Evolutionary conservation across 371 early-diverging fungal species (phyloP), one percentile per base, ranked within the genome.

Genomic region (Mortierella sp.): DNA sequence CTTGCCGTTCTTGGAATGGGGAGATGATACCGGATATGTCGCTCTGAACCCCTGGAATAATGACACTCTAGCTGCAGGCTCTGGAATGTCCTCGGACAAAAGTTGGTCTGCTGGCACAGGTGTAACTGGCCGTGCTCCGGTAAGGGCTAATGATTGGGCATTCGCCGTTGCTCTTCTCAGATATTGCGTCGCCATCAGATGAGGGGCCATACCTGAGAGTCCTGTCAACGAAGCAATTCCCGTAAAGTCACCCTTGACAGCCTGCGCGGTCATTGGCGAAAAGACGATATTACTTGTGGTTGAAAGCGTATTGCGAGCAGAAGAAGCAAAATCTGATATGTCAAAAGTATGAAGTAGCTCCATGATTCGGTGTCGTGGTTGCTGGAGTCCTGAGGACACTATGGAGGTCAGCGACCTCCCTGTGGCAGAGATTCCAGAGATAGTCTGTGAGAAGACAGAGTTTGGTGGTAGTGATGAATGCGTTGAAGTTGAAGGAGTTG

Each of bases 41-140:
- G 89, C 86, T 42, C 86, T 87, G 73, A 89, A 91, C 13, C 91
- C 89, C 73, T 90, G 89, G 56, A 90, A 89, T 22, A 91, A 65
- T 12, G 89, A 88, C 3, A 91, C 84, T 7, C 87, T 85, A 5
- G 86, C 77, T 10, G 68, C 83, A 19, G 89, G 76, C 61, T 89
- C 91, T 47, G 91, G 91, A 71, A 91, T 89, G 29, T 89, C 91
- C 26, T 85, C 86, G 23, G 84, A 72, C 35, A 89, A 66, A 2
- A 89, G 72, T 37, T 84, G 85, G 26, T 85, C 76, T 31, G 71
- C 67, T 2, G 69, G 59, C 13, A 63, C 3, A 7, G 74, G 81
- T 17, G 61, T 49, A 7, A 68, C 59, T 9, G 68, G 83, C 8
- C 80, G 79, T n/a, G 67, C 57, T 19, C 79, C 79, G 40, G 80